These are phyloP conservation scores for Ogataea pini DNA, from an alignment of 805 yeast genomes.

Conservation along the genomic window DNA sequence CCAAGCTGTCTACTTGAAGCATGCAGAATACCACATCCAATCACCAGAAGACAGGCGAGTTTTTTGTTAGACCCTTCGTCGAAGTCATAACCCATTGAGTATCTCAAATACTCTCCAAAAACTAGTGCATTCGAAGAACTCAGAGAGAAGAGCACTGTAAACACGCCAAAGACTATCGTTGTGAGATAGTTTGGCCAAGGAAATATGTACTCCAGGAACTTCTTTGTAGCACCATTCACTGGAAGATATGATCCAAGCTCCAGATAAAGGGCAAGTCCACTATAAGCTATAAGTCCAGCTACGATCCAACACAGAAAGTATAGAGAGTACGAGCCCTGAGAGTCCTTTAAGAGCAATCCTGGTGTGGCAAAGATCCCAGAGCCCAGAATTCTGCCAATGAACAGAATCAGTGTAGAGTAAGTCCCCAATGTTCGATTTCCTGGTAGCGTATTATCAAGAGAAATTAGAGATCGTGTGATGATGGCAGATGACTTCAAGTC, in stretches of 20 bases:
- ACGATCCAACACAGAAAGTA: conserved; percentile 59
- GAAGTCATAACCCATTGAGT: conserved; percentile 38
- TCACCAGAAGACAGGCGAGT: conserved; percentile 21
- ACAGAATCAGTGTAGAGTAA: conserved; percentile 59
- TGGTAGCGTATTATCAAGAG: conserved; percentile 21
- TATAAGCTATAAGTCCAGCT: conserved; percentile 57
- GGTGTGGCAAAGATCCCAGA: conserved; percentile 73
- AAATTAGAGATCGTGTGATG: conserved; percentile 23
- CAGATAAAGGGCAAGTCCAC: conserved; percentile 59
- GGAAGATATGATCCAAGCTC: conserved; percentile 71
- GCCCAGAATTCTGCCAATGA: conserved; percentile 65
- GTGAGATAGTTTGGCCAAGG: conserved; percentile 50
- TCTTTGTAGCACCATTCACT: conserved; percentile 68
- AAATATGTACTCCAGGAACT: conserved; percentile 62
- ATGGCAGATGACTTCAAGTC: conserved; percentile 17
- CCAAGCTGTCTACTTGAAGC: conserved; percentile 46
- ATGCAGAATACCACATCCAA: conserved; percentile 33
- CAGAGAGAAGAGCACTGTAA: conserved; percentile 43
- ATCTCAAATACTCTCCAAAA: conserved; percentile 49
- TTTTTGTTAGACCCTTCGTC: conserved; percentile 32
- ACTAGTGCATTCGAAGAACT: conserved; percentile 48
- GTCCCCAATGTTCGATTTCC: conserved; percentile 45
- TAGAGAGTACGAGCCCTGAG: conserved; percentile 58
- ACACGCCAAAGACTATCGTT: conserved; percentile 42
- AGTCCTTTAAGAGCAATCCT: conserved; percentile 56